Base-by-base conservation (phyloP, 306 rosid species). In the Vigna trinervia region DNA sequence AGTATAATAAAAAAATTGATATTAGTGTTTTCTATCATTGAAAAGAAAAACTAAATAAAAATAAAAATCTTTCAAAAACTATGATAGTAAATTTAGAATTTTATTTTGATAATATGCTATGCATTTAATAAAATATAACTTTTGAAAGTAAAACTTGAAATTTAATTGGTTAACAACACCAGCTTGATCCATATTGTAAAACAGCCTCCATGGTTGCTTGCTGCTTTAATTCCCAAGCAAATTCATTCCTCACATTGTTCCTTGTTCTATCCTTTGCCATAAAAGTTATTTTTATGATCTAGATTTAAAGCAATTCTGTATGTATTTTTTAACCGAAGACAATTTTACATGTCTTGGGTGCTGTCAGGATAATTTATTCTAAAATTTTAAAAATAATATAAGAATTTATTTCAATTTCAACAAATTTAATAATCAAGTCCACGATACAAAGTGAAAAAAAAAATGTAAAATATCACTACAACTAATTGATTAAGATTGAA, bases 241-340 rank as follows among this genome's bases (percentile, higher is more conserved):
- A 48, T 48, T 68, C 34, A 4, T 30, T 30, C 5, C 34, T 0
- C 5, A 30, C 34, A 4, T 4, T 30, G 34, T 30, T 30, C 34
- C 26, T 46, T 80, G 63, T 74, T 53, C 75, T 66, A 34, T 66
- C 12, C 15, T 41, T 8, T 51, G n/a, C 48, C 71, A 75, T 62
- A 26, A 26, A 26, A 36, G 2, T 32, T 34, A 75, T 53, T 76
- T 65, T 39, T 14, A 41, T 19, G 53, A 17, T 57, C 39, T 57
- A n/a, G 26, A 64, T 34, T 34, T 1, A 34, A 36, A 34, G 8
- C 3, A n/a, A 32, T 61, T 62, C 4, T 0, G 4, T 38, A 8
- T 38, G 1, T 38, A 34, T 63, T 36, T 46, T 8, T 15, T 39
- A 39, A 36, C 5, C 11, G 70, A 38, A 34, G 38, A 64, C 8